A percentile compares a stretch with the other conserved stretches of the same genome.
phyloP scores from a whole-genome alignment of 2,329 filamentous ascomycete species.

The Akanthomyces lecanii region DNA sequence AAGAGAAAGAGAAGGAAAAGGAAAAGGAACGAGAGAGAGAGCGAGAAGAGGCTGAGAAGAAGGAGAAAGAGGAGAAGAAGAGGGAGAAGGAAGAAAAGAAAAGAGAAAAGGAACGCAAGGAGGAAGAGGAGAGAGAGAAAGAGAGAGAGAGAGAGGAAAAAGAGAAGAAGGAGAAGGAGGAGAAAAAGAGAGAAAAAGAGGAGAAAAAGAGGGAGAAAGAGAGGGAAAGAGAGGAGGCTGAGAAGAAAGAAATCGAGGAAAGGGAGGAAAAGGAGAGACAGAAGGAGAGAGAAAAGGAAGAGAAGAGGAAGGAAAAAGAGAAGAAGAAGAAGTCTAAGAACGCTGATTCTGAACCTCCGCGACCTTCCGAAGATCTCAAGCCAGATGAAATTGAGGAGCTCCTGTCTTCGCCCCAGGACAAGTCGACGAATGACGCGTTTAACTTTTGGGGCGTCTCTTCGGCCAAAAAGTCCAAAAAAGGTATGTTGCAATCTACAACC shows the following conservation, averaged over 20 bases:
- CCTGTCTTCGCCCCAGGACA: slow-evolving; percentile 29
- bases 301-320: slow-evolving; percentile 24
- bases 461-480: slow-evolving; percentile 44
- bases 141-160: slow-evolving; percentile 20
- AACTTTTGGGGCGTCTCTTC: slow-evolving; percentile 51
- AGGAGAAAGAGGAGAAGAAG: slow-evolving; percentile 22
- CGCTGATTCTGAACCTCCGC: slow-evolving; percentile 17
- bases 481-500: slow-evolving; percentile 25
- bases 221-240: slow-evolving; percentile 20
- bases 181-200: slow-evolving; percentile 22
- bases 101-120: slow-evolving; percentile 19
- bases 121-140: slow-evolving; percentile 3
- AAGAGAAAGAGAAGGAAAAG: slow-evolving; percentile 29
- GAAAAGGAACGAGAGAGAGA: slow-evolving; percentile 23
- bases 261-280: slow-evolving; percentile 19
- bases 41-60: slow-evolving; percentile 21
- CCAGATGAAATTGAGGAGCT: slow-evolving; percentile 42
- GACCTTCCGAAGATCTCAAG: slow-evolving; percentile 31
- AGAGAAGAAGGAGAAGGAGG: slow-evolving; percentile 20
- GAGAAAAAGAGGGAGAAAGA: slow-evolving; percentile 26
- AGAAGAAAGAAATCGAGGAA: slow-evolving; percentile 20
- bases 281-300: slow-evolving; percentile 23
- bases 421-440: slow-evolving; percentile 42
- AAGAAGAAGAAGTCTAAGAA: slow-evolving; percentile 25
- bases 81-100: slow-evolving; percentile 19